Evolutionary conservation across 257 asterid species (phyloP), one percentile per base, ranked within the genome.

Genomic region (Verbascum thapsus): DNA sequence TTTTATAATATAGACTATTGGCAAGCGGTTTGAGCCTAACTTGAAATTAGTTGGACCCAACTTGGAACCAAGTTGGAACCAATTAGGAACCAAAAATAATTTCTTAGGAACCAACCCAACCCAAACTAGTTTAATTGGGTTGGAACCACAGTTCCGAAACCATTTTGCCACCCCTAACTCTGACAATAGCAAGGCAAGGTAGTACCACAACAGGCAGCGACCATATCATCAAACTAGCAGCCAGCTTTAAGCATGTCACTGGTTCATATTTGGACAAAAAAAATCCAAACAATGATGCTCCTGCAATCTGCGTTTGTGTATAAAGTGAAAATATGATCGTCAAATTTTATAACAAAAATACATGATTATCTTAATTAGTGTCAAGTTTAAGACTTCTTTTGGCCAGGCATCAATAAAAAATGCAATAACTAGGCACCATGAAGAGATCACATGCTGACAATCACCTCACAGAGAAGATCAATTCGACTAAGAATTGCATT

Each of bases 381-480:
- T 16, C 22, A 32, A n/a, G 7, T 37, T 17, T 32, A 35, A 20
- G 40, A 47, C 35, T 40, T 40, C 6, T 48, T 22, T 32, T 5
- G 39, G 39, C 64, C 58, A 41, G 42, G 65, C 61, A 59, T 56
- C 67, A 57, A 8, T 23, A 59, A 5, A 45, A 17, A 43, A 40
- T 44, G 26, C 56, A 55, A 49, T n/a, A 37, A 45, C 11, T 11
- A 44, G 34, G 54, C 58, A 53, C n/a, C 47, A 64, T 47, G 58
- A 77, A 63, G 38, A 16, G 50, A 67, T 10, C 64, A 41, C 43
- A 32, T 41, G 3, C 32, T 37, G 61, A 70, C 45, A 69, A 63
- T 78, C 71, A 85, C 97, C 99, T 92, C 99, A 7, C 95, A 89
- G 26, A 89, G 78, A 52, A 87, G 96, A 79, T 87, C 88, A 69